Evolutionary conservation across 179 eudicot species (phyloP), one percentile per base, ranked within the genome.

Genomic region (Silene noctiflora): DNA sequence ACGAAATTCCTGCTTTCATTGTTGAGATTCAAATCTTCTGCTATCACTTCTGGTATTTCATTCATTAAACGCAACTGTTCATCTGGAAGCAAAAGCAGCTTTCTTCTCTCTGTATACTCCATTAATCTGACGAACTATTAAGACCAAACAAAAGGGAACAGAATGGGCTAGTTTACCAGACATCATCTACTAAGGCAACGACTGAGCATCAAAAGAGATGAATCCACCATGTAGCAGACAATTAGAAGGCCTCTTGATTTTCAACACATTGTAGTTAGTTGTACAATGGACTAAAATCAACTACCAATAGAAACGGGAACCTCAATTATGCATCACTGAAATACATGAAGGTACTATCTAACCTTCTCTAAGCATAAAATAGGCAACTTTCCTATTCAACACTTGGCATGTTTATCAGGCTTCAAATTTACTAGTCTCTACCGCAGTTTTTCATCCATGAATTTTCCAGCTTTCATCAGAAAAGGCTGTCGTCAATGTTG

Each of bases 31-130:
- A 29, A 35, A 24, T 78, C 79, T 29, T 75, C 79, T 71, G 77
- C 62, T 11, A 75, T 82, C 39, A 82, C 82, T 72, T 82, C 82
- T 24, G 85, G 85, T 51, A 82, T 82, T 13, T 82, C 55, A 61
- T 76, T 69, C 17, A 79, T 33, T 4, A 82, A 79, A 35, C 80
- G 85, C 39, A 25, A 11, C 61, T 75, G 77, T 69, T 76, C 82
- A 31, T 58, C 64, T 78, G 85, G 85, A 53, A 63, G 56, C 44
- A 59, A 35, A 78, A 82, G 85, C 25, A 46, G 73, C 27, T 76
- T 76, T 72, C 77, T 78, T 56, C 78, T 82, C 76, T 82, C 82
- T 48, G 67, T 58, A 27, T 67, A 79, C 42, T 79, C 82, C 25
- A 25, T 29, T 4, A 75, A 61, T 72, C 85, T 82, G 59, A 69